A percentile compares a stretch with the other conserved stretches of the same genome.
phyloP scores from a whole-genome alignment of 179 eudicot genomes.

The Gypsophila paniculata region DNA sequence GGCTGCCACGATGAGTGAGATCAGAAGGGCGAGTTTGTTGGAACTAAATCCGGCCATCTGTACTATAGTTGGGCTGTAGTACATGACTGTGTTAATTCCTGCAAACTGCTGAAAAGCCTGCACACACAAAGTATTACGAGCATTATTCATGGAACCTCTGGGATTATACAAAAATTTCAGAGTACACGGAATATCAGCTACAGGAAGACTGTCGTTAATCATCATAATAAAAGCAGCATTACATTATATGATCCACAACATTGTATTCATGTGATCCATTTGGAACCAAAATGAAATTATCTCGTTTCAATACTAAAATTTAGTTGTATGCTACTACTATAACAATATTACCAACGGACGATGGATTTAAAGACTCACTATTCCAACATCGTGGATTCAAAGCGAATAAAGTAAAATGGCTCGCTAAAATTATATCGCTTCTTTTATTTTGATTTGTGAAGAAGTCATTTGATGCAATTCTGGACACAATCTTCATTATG shows the following conservation, averaged over 20 bases:
- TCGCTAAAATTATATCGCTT: too few relatives aligned
- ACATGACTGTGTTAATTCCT: constrained; percentile 86
- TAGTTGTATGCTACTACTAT: too few relatives aligned
- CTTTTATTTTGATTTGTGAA: neutral
- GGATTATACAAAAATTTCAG: neutral
- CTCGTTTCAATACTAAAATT: too few relatives aligned
- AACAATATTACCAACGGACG: too few relatives aligned
- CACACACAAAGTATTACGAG: constrained; percentile 18
- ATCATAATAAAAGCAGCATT: neutral
- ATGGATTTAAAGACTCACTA: too few relatives aligned
- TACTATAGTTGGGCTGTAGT: constrained; percentile 82
- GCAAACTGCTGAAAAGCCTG: constrained; percentile 90
- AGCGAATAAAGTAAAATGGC: too few relatives aligned
- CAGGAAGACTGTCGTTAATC: neutral
- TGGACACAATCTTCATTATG: neutral
- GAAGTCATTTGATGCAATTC: too few relatives aligned
- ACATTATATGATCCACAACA: neutral
- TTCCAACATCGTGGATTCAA: too few relatives aligned
- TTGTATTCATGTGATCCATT: neutral
- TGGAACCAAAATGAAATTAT: too few relatives aligned
- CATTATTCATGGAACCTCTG: neutral
- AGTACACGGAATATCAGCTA: neutral
- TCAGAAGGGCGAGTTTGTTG: constrained; percentile 69
- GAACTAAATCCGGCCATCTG: constrained; percentile 84
- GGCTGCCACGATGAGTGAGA: constrained; percentile 64